Evolutionary conservation across 345 rosid genomes (phyloP), one percentile per base, ranked within the genome.

Genomic region (Murraya paniculata): DNA sequence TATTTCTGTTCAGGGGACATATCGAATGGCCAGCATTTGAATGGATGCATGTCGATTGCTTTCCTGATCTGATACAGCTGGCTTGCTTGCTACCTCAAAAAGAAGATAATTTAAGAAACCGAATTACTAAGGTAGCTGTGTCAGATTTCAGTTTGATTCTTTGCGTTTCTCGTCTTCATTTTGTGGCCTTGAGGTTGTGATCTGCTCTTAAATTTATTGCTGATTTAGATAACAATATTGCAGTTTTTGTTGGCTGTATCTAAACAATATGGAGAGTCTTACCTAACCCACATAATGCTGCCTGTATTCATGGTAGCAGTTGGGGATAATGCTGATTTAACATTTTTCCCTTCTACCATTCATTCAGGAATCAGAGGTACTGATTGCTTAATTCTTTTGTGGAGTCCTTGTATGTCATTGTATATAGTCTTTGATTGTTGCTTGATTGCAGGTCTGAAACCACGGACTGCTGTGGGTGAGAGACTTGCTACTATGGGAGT

Each of bases 21-120:
- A 84, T 87, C 25, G 96, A 91, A 79, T 95, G 99, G 99, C 93
- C 90, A 64, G 86, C 85, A 81, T 95, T 95, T 86, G 97, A 92
- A 80, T 95, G 99, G 99, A 88, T 93, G 90, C 93, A 92, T 86
- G 88, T 85, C 6, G 94, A 92, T 80, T 95, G 99, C 95, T 89
- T 93, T 83, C 90, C 98, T 73, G 88, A 83, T 84, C 84, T 95
- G 84, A 87, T 93, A 81, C 92, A 90, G 76, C 83, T 95, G 80
- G 86, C 90, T 76, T 90, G 92, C 89, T 81, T 92, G 91, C 85
- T 95, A 79, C 93, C 97, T 45, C 96, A 79, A 76, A 95, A 95
- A 80, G 99, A 95, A 83, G 99, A 95, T 78, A 88, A 82, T 83
- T 85, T 95, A 86, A 86, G 97, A 88, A 93, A 86, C 79, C 91